phyloP scores from a whole-genome alignment of 148 eudicot species.

The Tetragonia tetragonoides region DNA sequence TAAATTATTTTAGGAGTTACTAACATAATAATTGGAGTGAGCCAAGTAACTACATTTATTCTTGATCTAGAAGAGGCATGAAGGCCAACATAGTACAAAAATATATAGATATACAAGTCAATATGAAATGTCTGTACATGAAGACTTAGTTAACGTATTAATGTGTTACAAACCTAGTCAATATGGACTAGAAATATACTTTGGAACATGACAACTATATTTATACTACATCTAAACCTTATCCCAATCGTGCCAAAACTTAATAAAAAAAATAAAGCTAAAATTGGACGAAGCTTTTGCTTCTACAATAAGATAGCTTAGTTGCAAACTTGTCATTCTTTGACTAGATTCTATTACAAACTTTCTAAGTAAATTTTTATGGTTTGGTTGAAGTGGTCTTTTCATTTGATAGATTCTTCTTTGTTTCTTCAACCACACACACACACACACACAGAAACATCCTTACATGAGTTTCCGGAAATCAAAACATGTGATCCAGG shows the following conservation, averaged over 20 bases:
- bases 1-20: too few species aligned
- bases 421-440: neutral
- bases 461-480: too few species aligned
- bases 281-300: neutral
- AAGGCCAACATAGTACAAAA: too few species aligned
- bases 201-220: neutral
- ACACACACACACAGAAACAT: neutral
- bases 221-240: neutral
- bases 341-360: slow-evolving; percentile 4
- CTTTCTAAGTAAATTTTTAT: neutral
- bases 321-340: neutral
- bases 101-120: too few species aligned
- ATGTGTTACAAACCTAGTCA: neutral
- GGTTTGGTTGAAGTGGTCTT: slow-evolving; percentile 3
- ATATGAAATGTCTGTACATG: too few species aligned
- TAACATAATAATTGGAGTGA: too few species aligned
- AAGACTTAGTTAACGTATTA: neutral
- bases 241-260: slow-evolving; percentile 1
- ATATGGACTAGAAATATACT: neutral
- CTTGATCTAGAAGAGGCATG: too few species aligned
- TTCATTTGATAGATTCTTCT: neutral
- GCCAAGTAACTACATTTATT: too few species aligned
- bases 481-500: too few species aligned
- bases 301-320: neutral
- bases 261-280: neutral